These are phyloP conservation scores for Stenocarpella maydis DNA, from an alignment of 2,329 filamentous ascomycete species.

Conservation along the genomic window DNA sequence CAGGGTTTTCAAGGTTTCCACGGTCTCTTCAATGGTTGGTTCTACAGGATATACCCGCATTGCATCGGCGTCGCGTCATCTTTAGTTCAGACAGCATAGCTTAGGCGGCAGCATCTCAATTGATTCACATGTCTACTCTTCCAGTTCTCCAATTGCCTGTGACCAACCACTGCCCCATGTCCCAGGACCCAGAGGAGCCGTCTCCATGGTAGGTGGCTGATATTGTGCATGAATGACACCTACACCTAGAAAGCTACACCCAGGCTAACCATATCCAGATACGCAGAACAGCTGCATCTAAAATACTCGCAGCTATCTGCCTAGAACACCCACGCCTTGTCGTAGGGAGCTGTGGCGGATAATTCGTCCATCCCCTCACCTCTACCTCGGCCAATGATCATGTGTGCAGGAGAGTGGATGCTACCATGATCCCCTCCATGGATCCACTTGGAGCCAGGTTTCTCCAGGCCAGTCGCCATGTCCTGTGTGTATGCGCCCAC, in stretches of 20 bases:
- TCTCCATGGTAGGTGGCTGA: background rate
- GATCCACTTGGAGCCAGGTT: background rate
- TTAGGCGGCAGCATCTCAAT: background rate
- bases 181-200: too few species aligned
- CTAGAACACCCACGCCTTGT: background rate
- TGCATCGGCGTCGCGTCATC: constrained; percentile 13
- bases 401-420: background rate
- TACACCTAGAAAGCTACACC: too few species aligned
- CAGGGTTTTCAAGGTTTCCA: too few species aligned
- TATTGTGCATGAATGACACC: background rate
- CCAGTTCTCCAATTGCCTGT: background rate
- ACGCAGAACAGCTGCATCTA: too few species aligned
- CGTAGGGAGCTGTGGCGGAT: background rate
- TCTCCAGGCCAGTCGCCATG: background rate
- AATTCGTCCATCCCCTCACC: background rate
- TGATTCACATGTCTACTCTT: background rate
- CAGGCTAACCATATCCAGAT: too few species aligned
- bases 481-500: background rate
- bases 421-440: constrained; percentile 3
- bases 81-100: constrained; percentile 3
- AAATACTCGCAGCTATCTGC: too few species aligned
- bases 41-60: constrained; percentile 15
- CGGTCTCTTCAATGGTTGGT: too few species aligned
- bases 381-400: background rate
- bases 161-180: too few species aligned